These are phyloP conservation scores for Aegilops tauschii DNA, from an alignment of 176 grass and related monocot genomes.

Conservation along the genomic window DNA sequence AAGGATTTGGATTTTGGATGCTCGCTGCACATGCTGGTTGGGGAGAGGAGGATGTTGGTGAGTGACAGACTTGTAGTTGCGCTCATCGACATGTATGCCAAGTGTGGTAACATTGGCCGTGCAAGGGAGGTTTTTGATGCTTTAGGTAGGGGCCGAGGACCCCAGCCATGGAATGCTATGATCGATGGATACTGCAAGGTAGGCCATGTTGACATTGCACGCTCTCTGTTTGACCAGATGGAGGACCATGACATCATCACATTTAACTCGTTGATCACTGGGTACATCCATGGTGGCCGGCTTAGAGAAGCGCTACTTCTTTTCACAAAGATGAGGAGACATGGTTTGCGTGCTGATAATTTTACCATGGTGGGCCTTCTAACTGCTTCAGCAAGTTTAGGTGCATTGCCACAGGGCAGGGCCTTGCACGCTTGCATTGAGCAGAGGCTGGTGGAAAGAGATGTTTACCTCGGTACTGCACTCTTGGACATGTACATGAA, in stretches of 20 bases:
- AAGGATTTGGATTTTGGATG: constrained; percentile 49
- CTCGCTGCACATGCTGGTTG: constrained; percentile 46
- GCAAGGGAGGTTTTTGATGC: constrained; percentile 54
- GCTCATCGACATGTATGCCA: constrained; percentile 72
- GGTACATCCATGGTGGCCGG: constrained; percentile 56
- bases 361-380: constrained; percentile 65
- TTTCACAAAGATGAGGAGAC: constrained; percentile 41
- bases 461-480: constrained; percentile 62
- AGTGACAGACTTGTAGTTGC: constrained; percentile 49
- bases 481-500: constrained; percentile 84
- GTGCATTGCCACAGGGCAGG: constrained; percentile 59
- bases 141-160: constrained; percentile 26
- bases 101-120: constrained; percentile 50
- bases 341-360: constrained; percentile 40
- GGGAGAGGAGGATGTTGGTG: constrained; percentile 33
- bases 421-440: constrained; percentile 58
- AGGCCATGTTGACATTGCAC: constrained; percentile 43
- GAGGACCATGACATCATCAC: constrained; percentile 47
- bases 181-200: constrained; percentile 66
- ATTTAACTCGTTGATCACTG: constrained; percentile 73
- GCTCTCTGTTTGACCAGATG: constrained; percentile 63
- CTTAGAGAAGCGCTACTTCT: constrained; percentile 57
- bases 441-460: constrained; percentile 46
- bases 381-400: constrained; percentile 68
- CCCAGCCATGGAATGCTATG: constrained; percentile 71